Conservation (phyloP, 192 early-diverging fungal genomes). For the Borealophlyctis nickersoniae region DNA sequence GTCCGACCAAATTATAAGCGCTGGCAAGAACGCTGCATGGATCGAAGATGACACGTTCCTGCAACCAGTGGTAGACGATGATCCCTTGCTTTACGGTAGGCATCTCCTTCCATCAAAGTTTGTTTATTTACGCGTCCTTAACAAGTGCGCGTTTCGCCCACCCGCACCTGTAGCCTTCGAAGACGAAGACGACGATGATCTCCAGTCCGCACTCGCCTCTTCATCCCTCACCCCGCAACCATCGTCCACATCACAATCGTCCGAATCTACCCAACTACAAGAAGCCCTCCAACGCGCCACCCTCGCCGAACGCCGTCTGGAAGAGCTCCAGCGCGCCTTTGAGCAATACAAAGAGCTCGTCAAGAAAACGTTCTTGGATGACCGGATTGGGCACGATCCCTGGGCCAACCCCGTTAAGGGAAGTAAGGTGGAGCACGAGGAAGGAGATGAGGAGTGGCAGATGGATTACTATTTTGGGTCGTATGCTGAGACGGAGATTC, state of each 20-base stretch:
- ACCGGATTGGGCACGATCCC: constrained; percentile 10
- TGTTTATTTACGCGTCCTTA: too few species aligned
- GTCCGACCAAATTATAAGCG: constrained; percentile 7
- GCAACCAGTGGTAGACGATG: constrained; percentile 47
- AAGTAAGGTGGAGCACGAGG: too few species aligned
- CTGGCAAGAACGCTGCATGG: constrained; percentile 17
- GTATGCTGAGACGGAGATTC: constrained; percentile 59
- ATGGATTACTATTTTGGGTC: constrained; percentile 64
- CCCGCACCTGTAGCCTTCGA: constrained; percentile 40
- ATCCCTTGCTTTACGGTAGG: constrained; percentile 53
- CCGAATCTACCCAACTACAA: not conserved
- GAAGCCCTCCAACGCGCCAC: constrained; percentile 25
- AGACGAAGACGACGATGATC: constrained; percentile 43
- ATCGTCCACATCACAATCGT: not conserved
- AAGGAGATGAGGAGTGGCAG: constrained; percentile 31
- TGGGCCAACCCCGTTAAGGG: not conserved
- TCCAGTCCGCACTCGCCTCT: not conserved
- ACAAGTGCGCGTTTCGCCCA: too few species aligned
- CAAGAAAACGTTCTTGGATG: constrained; percentile 40
- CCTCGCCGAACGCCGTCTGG: constrained; percentile 30
- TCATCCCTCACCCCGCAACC: not conserved
- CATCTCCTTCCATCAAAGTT: constrained; percentile 23
- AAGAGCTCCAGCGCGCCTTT: constrained; percentile 35
- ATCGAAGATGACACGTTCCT: constrained; percentile 40
- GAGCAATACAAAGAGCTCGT: constrained; percentile 46